Conservation (phyloP, 257 asterid genomes). For the Penstemon eatonii region DNA sequence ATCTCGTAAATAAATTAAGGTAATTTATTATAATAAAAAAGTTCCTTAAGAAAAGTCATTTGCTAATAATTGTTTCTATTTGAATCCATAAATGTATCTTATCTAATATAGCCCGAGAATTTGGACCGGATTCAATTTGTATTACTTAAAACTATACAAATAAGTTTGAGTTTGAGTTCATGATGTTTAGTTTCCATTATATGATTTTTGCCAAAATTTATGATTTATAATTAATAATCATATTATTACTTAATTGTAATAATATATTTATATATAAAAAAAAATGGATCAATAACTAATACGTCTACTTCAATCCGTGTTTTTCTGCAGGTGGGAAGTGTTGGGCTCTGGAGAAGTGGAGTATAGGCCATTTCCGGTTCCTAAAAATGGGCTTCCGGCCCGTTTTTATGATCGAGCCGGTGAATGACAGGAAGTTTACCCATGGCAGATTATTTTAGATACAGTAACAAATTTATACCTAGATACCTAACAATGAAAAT, state of each 20-base stretch:
- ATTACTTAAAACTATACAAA: too few species aligned
- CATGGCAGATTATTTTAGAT: neutral
- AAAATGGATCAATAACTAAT: too few species aligned
- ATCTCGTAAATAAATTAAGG: conserved; percentile 68
- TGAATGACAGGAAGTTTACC: conserved; percentile 12
- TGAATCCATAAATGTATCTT: too few species aligned
- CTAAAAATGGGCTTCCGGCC: conserved; percentile 66
- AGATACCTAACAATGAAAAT: conserved; percentile 12
- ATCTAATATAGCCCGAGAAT: too few species aligned
- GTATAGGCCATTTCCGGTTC: conserved; percentile 85
- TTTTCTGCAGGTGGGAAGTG: conserved; percentile 69
- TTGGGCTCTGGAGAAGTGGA: conserved; percentile 44
- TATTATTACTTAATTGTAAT: neutral
- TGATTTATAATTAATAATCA: too few species aligned
- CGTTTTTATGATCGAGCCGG: conserved; percentile 50
- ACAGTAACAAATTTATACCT: neutral
- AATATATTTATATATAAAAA: neutral
- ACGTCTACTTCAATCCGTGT: neutral
- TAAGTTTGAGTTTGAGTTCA: too few species aligned
- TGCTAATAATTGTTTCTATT: too few species aligned
- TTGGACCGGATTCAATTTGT: too few species aligned
- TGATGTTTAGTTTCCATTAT: too few species aligned
- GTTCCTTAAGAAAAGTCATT: too few species aligned
- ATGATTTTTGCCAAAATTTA: too few species aligned
- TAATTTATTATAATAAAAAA: conserved; percentile 2